These are phyloP conservation scores for Brassica incana DNA, from an alignment of 345 rosid genomes.

Conservation along the genomic window DNA sequence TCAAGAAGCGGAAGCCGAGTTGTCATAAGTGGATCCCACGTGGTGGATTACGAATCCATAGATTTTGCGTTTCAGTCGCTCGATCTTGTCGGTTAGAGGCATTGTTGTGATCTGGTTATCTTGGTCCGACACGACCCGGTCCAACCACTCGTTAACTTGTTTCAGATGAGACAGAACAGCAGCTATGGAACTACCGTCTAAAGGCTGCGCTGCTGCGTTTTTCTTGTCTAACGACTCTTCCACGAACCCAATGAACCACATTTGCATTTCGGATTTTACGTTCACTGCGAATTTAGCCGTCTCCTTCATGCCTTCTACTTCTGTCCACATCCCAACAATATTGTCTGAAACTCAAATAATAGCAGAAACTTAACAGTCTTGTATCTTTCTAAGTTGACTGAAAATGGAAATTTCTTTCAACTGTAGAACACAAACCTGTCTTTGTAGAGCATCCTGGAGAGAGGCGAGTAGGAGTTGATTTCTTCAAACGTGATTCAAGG, in stretches of 20 bases:
- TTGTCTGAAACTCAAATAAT: conserved; percentile 15
- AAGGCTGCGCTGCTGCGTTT: conserved; percentile 44
- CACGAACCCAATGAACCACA: conserved; percentile 74
- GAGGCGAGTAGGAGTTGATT: conserved; percentile 48
- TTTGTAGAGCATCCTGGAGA: conserved; percentile 34
- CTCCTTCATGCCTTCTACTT: conserved; percentile 61
- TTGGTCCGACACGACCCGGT: conserved; percentile 43
- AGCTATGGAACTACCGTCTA: conserved; percentile 68
- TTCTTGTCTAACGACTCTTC: conserved; percentile 78
- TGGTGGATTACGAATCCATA: conserved; percentile 92
- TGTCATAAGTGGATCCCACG: conserved; percentile 83
- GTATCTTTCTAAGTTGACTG: not conserved
- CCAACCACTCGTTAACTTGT: conserved; percentile 86
- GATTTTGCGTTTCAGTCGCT: conserved; percentile 72
- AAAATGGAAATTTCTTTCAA: not conserved
- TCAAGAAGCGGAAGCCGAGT: conserved; percentile 37
- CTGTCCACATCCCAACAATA: conserved; percentile 51
- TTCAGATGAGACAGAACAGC: conserved; percentile 80
- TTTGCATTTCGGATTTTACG: conserved; percentile 73
- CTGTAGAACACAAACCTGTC: conserved; percentile 12
- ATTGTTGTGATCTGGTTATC: conserved; percentile 13
- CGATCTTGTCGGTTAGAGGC: conserved; percentile 50
- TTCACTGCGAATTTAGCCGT: conserved; percentile 58
- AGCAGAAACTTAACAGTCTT: not conserved
- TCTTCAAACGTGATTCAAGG: conserved; percentile 43